phyloP scores from a whole-genome alignment of 495 filamentous ascomycete genomes.

The Evernia prunastri region DNA sequence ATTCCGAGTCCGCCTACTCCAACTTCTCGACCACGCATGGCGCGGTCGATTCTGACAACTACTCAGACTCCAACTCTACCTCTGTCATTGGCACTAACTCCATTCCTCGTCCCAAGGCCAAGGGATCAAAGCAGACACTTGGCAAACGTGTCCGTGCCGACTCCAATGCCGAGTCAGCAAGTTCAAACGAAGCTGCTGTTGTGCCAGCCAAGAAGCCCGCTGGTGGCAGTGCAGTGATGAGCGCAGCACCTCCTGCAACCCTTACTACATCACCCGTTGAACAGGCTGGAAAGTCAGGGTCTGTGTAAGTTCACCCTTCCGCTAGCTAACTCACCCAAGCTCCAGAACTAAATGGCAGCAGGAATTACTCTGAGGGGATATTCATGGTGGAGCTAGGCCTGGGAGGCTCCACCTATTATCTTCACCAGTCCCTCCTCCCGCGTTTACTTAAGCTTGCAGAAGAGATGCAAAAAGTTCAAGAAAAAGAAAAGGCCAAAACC shows the following conservation, averaged over 20 bases:
- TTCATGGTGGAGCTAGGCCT: slow-evolving; percentile 16
- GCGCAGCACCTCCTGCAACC: slow-evolving; percentile 11
- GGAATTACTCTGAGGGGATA: slow-evolving; percentile 13
- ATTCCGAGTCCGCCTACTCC: neutral
- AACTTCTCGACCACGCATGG: neutral
- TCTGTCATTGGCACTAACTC: neutral
- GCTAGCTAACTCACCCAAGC: neutral
- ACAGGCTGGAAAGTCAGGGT: neutral
- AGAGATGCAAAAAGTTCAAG: slow-evolving; percentile 14
- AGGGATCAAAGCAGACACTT: neutral
- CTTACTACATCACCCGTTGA: neutral
- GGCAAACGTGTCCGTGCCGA: neutral
- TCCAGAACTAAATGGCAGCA: neutral
- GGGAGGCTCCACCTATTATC: slow-evolving; percentile 7
- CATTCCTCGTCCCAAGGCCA: neutral
- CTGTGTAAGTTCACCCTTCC: neutral
- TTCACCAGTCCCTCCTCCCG: slow-evolving; percentile 16
- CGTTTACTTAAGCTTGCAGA: slow-evolving; percentile 7
- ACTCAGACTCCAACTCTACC: neutral
- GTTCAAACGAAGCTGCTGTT: neutral
- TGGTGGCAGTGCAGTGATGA: neutral
- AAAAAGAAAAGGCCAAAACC: neutral
- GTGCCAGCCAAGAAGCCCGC: neutral
- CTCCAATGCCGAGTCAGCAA: neutral
- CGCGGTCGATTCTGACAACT: neutral